Evolutionary conservation across 164 flowering plant genomes (phyloP), one percentile per base, ranked within the genome.

Genomic region (Nymphaea thermarum): DNA sequence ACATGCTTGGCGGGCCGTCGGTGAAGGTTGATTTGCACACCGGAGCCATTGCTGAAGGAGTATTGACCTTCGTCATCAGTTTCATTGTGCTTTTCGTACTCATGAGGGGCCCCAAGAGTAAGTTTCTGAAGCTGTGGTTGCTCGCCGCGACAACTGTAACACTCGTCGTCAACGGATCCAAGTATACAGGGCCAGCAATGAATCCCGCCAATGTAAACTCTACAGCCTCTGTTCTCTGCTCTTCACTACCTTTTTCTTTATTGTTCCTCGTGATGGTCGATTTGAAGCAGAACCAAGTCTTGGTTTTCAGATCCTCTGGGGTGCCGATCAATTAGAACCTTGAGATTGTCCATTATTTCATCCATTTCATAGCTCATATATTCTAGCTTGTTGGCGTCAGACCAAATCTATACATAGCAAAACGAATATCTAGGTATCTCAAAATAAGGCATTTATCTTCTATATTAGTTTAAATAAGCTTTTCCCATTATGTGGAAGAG

Each of bases 11-110:
- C 7, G 95, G 91, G 12, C 95, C 95, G 67, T 80, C 83, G 12
- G 63, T 91, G 76, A 82, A 88, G 71, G 97, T 91, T 12, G 95
- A 87, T 70, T 43, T 82, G 76, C 95, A 91, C 57, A 87, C 87
- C 6, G 95, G 95, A 67, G 97, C 95, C 42, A 74, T 86, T 67
- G 97, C 95, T 10, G 95, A 91, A 78, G 95, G 91, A n/a, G 76
- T 89, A 11, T 77, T 91, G 79, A 89, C 95, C 64, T 87, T 89
- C 69, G 0, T 76, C 7, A 87, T 89, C 62, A 86, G 79, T 61
- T 84, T 89, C 67, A 78, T 76, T 44, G 87, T 89, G 57, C 85
- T 91, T 47, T 59, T 75, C 16, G 82, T 91, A 43, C 18, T 89
- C 42, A 68, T 91, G 25, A 84, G 62, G 66, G 95, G 95, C 51